Conservation (phyloP, 148 eudicot genomes). For the Vaccinium corymbosum region DNA sequence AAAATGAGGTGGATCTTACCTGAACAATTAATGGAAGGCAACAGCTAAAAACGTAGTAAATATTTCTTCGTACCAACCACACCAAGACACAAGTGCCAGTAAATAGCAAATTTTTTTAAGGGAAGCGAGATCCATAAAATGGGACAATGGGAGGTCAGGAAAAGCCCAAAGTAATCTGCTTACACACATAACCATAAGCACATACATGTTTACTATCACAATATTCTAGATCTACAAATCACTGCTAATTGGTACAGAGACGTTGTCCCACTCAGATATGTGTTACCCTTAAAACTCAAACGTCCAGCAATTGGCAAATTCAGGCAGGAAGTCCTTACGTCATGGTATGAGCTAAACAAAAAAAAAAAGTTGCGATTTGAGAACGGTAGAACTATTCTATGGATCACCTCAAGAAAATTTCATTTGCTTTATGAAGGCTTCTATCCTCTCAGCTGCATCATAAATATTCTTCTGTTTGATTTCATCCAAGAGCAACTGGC, state of each 20-base stretch:
- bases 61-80: neutral
- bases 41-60: neutral
- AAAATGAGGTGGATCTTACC: neutral
- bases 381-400: neutral
- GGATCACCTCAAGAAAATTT: slow-evolving; percentile 32
- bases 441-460: slow-evolving; percentile 59
- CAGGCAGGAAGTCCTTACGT: neutral
- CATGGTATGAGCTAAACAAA: neutral
- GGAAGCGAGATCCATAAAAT: neutral
- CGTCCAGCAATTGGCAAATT: neutral
- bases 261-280: neutral
- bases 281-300: neutral
- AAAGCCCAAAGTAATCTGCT: neutral
- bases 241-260: neutral
- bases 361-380: neutral
- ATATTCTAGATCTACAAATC: neutral
- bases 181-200: neutral
- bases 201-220: neutral
- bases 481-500: slow-evolving; percentile 59
- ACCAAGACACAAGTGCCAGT: neutral
- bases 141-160: neutral
- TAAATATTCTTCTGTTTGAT: slow-evolving; percentile 44
- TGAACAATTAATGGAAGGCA: neutral
- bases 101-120: neutral
- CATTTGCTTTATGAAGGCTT: slow-evolving; percentile 46